Evolutionary conservation across 352 stramenopile genomes (phyloP), one percentile per base, ranked within the genome.

Genomic region (Pythium sp.): DNA sequence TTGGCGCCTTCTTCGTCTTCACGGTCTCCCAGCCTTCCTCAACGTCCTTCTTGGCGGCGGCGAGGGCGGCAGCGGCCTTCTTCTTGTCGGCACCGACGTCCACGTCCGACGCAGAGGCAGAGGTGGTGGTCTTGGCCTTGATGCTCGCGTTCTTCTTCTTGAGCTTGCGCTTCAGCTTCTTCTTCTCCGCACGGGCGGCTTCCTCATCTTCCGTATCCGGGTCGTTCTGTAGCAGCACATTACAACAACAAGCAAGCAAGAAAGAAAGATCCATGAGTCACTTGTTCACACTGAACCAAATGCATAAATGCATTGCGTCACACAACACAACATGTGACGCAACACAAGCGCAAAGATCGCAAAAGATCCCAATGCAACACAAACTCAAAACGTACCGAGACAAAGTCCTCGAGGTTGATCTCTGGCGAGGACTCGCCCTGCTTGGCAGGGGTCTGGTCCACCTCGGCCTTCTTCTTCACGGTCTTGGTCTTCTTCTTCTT

Each of bases 21-120:
- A 94, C 86, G 46, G 83, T 91, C 75, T 87, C 84, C 86, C 86
- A 94, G 34, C 86, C 86, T 43, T 94, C 86, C 43, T 94, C 86
- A 5, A 65, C 76, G 59, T 90, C 84, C 76, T 91, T 81, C 74
- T 88, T 81, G 64, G 54, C 43, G 6, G 82, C 71, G 7, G 75
- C 81, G 3, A 70, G 77, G 6, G 70, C 72, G 11, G 68, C 75
- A 32, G 67, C 55, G 58, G 84, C 86, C 62, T 87, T 84, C 65
- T 87, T 80, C 53, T 78, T 74, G 65, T 86, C 82, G 41, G 85
- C 78, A 24, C 78, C 72, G 22, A 36, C 68, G 14, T 85, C 77
- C 5, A 68, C 56, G 58, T 83, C 75, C 58, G 57, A 78, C n/a
- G 71, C 64, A 18, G 70, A 59, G 20, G 56, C 30, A 18, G 30